Evolutionary conservation across 352 stramenopile species (phyloP).

Genomic region (Globisporangium yorkense): DNA sequence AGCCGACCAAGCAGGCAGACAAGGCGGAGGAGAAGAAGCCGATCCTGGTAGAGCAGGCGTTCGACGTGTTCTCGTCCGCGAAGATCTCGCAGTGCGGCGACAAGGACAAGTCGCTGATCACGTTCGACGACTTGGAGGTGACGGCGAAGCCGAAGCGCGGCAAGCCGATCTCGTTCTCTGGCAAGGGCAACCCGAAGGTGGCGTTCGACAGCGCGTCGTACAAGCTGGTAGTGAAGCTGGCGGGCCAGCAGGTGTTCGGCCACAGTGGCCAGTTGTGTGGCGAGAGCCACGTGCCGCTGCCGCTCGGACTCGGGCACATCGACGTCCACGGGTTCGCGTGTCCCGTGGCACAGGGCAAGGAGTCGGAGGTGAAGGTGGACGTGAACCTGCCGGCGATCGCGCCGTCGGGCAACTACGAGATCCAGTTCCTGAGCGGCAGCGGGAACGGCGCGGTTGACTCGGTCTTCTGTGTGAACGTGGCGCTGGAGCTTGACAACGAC

Average conservation of each 20-base stretch:
- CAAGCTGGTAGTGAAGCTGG: conserved; percentile 71
- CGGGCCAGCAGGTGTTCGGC: conserved; percentile 59
- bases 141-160: conserved; percentile 60
- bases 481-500: conserved; percentile 49
- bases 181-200: conserved; percentile 64
- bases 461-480: conserved; percentile 80
- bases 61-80: conserved; percentile 50
- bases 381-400: conserved; percentile 82
- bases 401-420: conserved; percentile 76
- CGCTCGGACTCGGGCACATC: conserved; percentile 80
- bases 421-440: conserved; percentile 56
- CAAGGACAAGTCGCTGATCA: conserved; percentile 46
- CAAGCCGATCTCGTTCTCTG: conserved; percentile 65
- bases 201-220: conserved; percentile 56
- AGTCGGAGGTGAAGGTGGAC: conserved; percentile 64
- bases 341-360: conserved; percentile 59
- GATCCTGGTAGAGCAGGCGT: conserved; percentile 15
- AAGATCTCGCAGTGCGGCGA: conserved; percentile 82
- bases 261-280: conserved; percentile 74
- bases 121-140: conserved; percentile 69
- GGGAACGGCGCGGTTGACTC: conserved; percentile 25
- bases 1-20: conserved; percentile 3
- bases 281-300: conserved; percentile 72
- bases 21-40: neutral
- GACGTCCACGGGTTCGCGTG: conserved; percentile 77